Conservation (phyloP, 2,329 filamentous ascomycete species). For the Curvularia verruculosa region DNA sequence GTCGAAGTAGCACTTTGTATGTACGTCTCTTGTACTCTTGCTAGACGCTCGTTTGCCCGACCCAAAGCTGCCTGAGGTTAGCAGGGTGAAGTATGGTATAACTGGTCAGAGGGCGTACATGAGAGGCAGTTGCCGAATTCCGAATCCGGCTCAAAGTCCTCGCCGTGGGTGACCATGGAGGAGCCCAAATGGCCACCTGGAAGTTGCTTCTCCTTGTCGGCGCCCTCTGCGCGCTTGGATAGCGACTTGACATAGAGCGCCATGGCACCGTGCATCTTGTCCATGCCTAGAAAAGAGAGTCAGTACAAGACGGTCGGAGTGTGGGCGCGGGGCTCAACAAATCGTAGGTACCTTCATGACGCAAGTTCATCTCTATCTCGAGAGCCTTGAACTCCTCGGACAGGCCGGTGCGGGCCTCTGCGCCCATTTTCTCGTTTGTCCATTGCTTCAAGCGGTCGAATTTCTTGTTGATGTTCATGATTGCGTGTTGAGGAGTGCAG, state of each 20-base stretch:
- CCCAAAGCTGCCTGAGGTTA: conserved; percentile 66
- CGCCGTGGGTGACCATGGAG: conserved; percentile 85
- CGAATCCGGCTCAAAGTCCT: conserved; percentile 89
- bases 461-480: conserved; percentile 78
- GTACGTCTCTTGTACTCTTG: conserved; percentile 83
- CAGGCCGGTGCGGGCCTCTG: conserved; percentile 82
- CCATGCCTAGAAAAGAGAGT: conserved; percentile 69
- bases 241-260: conserved; percentile 86
- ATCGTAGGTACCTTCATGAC: conserved; percentile 74
- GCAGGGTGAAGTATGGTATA: conserved; percentile 5
- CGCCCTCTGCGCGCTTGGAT: conserved; percentile 80
- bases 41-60: conserved; percentile 84
- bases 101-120: conserved; percentile 55
- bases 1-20: conserved; percentile 76
- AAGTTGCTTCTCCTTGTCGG: conserved; percentile 86
- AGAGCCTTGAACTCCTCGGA: conserved; percentile 90
- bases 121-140: conserved; percentile 88
- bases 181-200: conserved; percentile 80
- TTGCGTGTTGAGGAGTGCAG: conserved; percentile 20
- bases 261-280: conserved; percentile 86
- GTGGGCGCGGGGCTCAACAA: conserved; percentile 11
- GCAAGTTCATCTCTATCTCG: conserved; percentile 86
- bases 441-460: conserved; percentile 97
- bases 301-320: conserved; percentile 4
- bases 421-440: conserved; percentile 95